A percentile compares a stretch with the other conserved stretches of the same genome.
Evolutionary conservation across 2,329 filamentous ascomycete genomes (phyloP).

Genomic region (Fusarium sp.): DNA sequence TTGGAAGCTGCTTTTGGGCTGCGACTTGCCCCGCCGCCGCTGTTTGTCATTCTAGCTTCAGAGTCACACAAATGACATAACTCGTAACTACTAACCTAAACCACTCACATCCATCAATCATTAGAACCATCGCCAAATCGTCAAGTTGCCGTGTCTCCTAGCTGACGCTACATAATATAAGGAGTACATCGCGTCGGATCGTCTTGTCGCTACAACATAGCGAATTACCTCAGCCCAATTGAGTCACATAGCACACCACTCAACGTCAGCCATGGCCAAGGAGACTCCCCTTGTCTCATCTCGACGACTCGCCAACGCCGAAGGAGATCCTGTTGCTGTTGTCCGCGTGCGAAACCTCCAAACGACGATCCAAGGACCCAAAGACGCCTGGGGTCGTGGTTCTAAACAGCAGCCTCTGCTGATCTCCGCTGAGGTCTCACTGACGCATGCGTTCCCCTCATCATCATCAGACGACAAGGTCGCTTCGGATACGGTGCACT

Average conservation of each 20-base stretch:
- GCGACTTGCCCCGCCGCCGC: slow-evolving; percentile 27
- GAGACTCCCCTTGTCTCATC: slow-evolving; percentile 37
- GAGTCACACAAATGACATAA: slow-evolving; percentile 26
- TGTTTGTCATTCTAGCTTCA: slow-evolving; percentile 27
- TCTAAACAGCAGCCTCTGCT: slow-evolving; percentile 70
- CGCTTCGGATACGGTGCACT: slow-evolving; percentile 78
- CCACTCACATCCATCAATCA: not conserved
- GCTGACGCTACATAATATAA: not conserved
- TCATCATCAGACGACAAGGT: slow-evolving; percentile 71
- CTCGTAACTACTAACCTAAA: not conserved
- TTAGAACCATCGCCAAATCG: not conserved
- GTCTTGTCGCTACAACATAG: not conserved
- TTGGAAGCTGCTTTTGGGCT: not conserved
- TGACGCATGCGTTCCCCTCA: slow-evolving; percentile 65
- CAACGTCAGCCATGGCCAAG: slow-evolving; percentile 28
- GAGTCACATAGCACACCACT: slow-evolving; percentile 7
- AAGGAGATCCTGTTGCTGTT: slow-evolving; percentile 52
- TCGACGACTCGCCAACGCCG: slow-evolving; percentile 40
- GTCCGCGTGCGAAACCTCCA: slow-evolving; percentile 73
- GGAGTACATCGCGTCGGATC: not conserved
- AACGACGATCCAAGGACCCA: slow-evolving; percentile 64
- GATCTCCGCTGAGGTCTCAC: slow-evolving; percentile 68
- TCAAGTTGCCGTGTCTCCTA: not conserved
- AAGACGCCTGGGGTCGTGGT: slow-evolving; percentile 75
- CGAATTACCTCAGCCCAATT: slow-evolving; percentile 6